Percentiles rank a stretch among this genome's conserved stretches.
Evolutionary conservation across 148 eudicot species (phyloP).

Genomic region (Bassia scoparia): DNA sequence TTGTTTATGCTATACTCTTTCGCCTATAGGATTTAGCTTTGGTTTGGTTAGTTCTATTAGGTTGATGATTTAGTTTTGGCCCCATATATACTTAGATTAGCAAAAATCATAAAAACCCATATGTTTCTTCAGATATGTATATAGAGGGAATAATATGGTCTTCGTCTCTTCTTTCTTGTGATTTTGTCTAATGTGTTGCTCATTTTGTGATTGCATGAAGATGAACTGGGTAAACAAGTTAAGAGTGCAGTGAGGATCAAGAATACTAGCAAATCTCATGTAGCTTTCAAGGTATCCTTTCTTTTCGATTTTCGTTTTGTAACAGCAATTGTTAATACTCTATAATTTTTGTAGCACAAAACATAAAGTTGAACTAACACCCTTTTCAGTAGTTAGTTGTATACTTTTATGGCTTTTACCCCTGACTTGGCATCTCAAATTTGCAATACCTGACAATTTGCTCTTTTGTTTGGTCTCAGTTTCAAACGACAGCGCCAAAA

Average conservation of each 20-base stretch:
- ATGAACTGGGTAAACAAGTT: slow-evolving; percentile 88
- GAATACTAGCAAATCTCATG: slow-evolving; percentile 74
- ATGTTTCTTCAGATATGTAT: no score
- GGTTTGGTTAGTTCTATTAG: background rate
- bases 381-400: background rate
- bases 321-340: background rate
- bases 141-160: background rate
- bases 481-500: slow-evolving; percentile 88
- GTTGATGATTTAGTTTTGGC: background rate
- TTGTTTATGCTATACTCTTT: background rate
- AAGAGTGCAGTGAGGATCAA: slow-evolving; percentile 80
- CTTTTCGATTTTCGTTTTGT: background rate
- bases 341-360: background rate
- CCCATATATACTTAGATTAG: no score
- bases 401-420: no score
- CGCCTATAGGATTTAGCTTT: background rate
- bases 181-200: slow-evolving; percentile 14
- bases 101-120: no score
- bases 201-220: slow-evolving; percentile 34
- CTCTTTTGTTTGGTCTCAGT: slow-evolving; percentile 30
- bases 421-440: background rate
- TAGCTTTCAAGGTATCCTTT: slow-evolving; percentile 79
- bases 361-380: background rate
- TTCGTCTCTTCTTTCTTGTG: background rate
- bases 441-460: background rate